Evolutionary conservation across 345 rosid genomes (phyloP).

Genomic region (Pseudoturritis turrita): DNA sequence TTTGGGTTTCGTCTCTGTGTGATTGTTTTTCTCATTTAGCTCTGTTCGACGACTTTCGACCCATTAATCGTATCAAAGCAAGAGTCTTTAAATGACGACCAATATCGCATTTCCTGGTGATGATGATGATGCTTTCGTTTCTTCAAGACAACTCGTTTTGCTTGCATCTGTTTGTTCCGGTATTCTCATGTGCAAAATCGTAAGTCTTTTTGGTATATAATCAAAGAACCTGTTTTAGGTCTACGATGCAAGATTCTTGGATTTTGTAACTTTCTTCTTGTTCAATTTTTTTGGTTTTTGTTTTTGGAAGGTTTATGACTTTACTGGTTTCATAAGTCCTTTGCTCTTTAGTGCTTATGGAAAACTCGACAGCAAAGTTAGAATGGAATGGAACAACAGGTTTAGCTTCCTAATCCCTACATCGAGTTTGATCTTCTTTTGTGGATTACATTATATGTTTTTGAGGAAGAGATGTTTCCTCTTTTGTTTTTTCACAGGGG

Average conservation of each 20-base stretch:
- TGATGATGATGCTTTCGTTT: neutral
- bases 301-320: constrained; percentile 54
- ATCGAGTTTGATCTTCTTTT: neutral
- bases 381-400: constrained; percentile 89
- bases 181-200: constrained; percentile 47
- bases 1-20: constrained; percentile 1
- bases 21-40: neutral
- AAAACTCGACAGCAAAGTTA: constrained; percentile 45
- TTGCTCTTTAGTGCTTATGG: constrained; percentile 48
- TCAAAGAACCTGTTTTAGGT: neutral
- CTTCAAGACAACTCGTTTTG: constrained; percentile 31
- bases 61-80: neutral
- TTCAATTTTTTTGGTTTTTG: neutral
- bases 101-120: constrained; percentile 5
- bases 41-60: constrained; percentile 8
- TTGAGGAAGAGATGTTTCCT: neutral
- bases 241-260: neutral
- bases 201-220: constrained; percentile 18
- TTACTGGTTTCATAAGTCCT: constrained; percentile 50
- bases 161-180: constrained; percentile 39
- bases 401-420: constrained; percentile 14
- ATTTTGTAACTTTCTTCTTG: neutral
- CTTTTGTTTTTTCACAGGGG: constrained; percentile 50
- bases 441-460: neutral
- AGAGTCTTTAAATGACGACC: constrained; percentile 25